Evolutionary conservation across 164 flowering plant genomes (phyloP).

Genomic region (Magnolia officinalis): DNA sequence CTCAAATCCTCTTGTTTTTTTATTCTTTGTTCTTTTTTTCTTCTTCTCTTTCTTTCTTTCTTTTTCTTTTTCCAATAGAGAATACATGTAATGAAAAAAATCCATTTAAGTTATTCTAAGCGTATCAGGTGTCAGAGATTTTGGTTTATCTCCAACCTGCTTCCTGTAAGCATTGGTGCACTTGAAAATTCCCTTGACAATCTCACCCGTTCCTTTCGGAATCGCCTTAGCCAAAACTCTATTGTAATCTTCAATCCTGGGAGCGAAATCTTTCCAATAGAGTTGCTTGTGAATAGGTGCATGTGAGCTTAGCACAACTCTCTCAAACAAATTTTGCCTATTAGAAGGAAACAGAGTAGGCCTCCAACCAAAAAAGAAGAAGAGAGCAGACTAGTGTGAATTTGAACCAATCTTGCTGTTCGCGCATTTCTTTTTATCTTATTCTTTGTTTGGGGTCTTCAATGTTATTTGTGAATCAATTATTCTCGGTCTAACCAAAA

Average conservation of each 20-base stretch:
- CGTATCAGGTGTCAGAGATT: background rate
- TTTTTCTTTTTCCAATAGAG: too few relatives aligned
- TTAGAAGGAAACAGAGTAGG: background rate
- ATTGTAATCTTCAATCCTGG: slow-evolving; percentile 66
- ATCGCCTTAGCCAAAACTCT: slow-evolving; percentile 69
- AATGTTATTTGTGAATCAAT: background rate
- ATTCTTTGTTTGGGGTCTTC: background rate
- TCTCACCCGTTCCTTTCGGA: slow-evolving; percentile 81
- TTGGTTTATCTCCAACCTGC: slow-evolving; percentile 40
- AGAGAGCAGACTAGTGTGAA: too few relatives aligned
- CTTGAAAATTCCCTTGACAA: slow-evolving; percentile 76
- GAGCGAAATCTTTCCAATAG: slow-evolving; percentile 76
- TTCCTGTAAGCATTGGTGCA: slow-evolving; percentile 71
- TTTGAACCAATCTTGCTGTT: background rate
- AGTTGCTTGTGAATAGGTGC: too few relatives aligned
- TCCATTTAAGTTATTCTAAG: background rate
- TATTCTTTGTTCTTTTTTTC: too few relatives aligned
- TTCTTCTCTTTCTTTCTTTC: too few relatives aligned
- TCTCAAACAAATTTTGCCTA: background rate
- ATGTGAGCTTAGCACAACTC: too few relatives aligned
- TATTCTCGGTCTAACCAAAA: too few relatives aligned
- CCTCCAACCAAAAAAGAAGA: background rate
- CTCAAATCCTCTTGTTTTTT: too few relatives aligned
- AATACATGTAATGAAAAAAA: too few relatives aligned
- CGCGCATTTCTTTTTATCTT: background rate